These are phyloP conservation scores for Hypoxylon subgilvum DNA, from an alignment of 495 filamentous ascomycete species.

Conservation along the genomic window DNA sequence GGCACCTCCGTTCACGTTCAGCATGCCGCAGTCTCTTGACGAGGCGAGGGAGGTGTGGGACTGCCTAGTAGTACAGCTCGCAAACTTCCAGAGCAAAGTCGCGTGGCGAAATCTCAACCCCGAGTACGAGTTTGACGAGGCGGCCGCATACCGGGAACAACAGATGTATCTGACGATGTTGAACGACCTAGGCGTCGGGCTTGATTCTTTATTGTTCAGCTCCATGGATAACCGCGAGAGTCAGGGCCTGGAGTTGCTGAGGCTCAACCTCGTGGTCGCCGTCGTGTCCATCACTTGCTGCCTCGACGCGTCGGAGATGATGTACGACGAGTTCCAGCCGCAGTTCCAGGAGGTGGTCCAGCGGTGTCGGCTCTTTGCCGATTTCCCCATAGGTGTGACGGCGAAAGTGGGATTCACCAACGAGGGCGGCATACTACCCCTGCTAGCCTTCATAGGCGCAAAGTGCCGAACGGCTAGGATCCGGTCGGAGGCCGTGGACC, in stretches of 20 bases:
- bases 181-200: constrained; percentile 22
- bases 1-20: constrained; percentile 20
- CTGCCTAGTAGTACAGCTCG: constrained; percentile 22
- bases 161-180: constrained; percentile 23
- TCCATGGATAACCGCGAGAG: constrained; percentile 23
- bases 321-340: constrained; percentile 31
- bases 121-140: constrained; percentile 34
- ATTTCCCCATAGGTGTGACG: constrained; percentile 1
- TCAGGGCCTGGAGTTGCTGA: constrained; percentile 28
- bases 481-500: constrained; percentile 18
- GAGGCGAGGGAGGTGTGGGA: constrained; percentile 30
- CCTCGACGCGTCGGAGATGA: constrained; percentile 35
- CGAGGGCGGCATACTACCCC: constrained; percentile 24
- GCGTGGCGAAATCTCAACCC: constrained; percentile 31
- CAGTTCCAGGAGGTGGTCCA: constrained; percentile 34
- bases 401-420: constrained; percentile 26
- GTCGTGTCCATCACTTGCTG: constrained; percentile 25
- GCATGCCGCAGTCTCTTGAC: constrained; percentile 24
- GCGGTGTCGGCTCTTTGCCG: constrained; percentile 22
- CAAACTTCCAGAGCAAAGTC: constrained; percentile 30
- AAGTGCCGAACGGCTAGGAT: constrained; percentile 30
- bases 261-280: constrained; percentile 22
- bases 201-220: constrained; percentile 19
- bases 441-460: constrained; percentile 25
- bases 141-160: constrained; percentile 20